Base-by-base conservation (phyloP, 768 basidiomycete genomes). In the Rhizopogon vinicolor region DNA sequence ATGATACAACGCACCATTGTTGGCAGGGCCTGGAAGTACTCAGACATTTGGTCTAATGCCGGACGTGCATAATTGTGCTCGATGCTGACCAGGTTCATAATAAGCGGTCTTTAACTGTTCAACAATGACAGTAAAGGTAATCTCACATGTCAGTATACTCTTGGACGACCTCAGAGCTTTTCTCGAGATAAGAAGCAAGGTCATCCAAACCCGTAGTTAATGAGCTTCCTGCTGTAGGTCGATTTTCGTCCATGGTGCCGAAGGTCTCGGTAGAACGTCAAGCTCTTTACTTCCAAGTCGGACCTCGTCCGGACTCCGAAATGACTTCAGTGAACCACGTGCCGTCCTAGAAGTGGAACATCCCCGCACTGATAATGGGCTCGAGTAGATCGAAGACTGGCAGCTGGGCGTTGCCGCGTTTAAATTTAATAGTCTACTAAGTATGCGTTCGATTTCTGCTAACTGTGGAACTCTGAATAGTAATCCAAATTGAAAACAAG, bases 41-140 rank as follows among this genome's bases (percentile, higher is more conserved):
- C n/a, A 35, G 61, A 60, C 19, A 46, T 39, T 43, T 56, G 44
- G 25, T 52, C 63, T 31, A 77, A 52, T 41, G 74, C 65, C 31
- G 78, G 78, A 18, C 74, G 75, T 5, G 72, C 78, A 59, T 78
- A 78, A 19, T 71, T 62, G 28, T 69, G 65, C 60, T 80, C 78
- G 44, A 80, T 74, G 44, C 78, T 80, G 44, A 19, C 2, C 41
- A 25, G 25, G 4, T 25, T 25, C 25, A 58, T 44, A 5, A 22
- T 52, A 50, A 41, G 31, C 4, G 25, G 4, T 25, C 25, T 25
- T 25, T 25, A 4, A 25, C 25, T 25, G 25, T 25, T 25, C 25
- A 25, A 25, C 3, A 25, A 42, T 19, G 51, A 22, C 33, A 33
- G 28, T 14, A 22, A 8, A 7, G 51, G 29, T 4, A 10, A 58